Evolutionary conservation across 768 basidiomycete species (phyloP).

Genomic region (Tulasnella sp.): DNA sequence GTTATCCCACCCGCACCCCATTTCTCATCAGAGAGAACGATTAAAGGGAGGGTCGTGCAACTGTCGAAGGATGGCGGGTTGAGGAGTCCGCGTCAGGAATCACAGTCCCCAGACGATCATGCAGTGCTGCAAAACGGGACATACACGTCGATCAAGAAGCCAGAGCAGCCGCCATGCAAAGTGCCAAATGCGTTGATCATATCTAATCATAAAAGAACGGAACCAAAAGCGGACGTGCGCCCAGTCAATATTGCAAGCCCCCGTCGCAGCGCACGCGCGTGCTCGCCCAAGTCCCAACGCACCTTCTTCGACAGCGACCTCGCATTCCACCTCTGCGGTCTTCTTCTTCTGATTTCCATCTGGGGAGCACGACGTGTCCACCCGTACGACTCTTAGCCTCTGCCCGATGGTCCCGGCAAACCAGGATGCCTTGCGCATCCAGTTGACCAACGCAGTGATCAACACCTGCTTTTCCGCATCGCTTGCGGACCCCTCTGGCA

Average conservation of each 20-base stretch:
- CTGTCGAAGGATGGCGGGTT: background rate
- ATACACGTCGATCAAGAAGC: conserved; percentile 26
- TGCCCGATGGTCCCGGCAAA: conserved; percentile 28
- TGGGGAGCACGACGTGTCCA: conserved; percentile 5
- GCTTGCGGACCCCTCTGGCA: conserved; percentile 24
- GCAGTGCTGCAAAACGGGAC: background rate
- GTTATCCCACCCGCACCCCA: conserved; percentile 27
- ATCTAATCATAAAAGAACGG: conserved; percentile 1
- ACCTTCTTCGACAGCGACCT: conserved; percentile 27
- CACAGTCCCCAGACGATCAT: background rate
- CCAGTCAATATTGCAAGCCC: conserved; percentile 2
- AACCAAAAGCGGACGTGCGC: background rate
- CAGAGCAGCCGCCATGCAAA: conserved; percentile 27
- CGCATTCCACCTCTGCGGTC: conserved; percentile 24
- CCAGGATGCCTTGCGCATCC: conserved; percentile 31
- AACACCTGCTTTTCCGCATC: conserved; percentile 21
- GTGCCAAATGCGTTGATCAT: conserved; percentile 28
- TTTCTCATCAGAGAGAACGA: conserved; percentile 29
- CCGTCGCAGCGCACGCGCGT: background rate
- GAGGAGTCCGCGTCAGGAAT: background rate
- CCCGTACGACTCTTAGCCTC: conserved; percentile 20
- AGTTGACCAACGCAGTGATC: conserved; percentile 16
- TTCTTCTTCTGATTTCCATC: conserved; percentile 27
- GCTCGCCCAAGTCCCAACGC: background rate
- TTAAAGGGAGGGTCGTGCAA: conserved; percentile 22